A percentile compares a stretch with the other conserved stretches of the same genome.
These are phyloP conservation scores for Penicilliopsis zonata DNA, from an alignment of 495 filamentous ascomycete species.

Conservation along the genomic window DNA sequence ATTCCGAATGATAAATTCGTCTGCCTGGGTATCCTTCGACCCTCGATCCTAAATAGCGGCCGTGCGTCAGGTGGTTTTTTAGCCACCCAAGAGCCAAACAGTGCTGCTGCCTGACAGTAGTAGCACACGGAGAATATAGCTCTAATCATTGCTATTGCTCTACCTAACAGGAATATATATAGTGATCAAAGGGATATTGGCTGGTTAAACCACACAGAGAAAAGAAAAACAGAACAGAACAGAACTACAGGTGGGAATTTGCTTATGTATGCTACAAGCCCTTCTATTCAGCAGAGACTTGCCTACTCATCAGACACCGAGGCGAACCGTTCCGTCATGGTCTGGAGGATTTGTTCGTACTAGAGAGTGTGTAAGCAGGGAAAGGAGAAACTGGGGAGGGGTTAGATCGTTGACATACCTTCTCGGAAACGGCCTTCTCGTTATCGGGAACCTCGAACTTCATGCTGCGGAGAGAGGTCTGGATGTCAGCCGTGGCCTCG, in stretches of 20 bases:
- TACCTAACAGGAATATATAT: too few species aligned
- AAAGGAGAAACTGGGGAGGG: not conserved
- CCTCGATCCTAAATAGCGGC: not conserved
- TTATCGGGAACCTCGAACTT: conserved; percentile 90
- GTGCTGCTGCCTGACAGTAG: conserved; percentile 1
- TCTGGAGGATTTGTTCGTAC: conserved; percentile 86
- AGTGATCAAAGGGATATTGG: conserved; percentile 1
- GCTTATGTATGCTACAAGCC: conserved; percentile 24
- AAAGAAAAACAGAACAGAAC: not conserved
- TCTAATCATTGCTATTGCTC: too few species aligned
- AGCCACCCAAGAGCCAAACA: conserved; percentile 1
- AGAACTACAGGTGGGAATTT: conserved; percentile 34
- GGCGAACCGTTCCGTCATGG: conserved; percentile 93
- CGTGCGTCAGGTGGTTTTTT: conserved; percentile 1
- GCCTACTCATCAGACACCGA: conserved; percentile 81
- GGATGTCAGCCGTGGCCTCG: conserved; percentile 79
- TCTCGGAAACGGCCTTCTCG: conserved; percentile 61
- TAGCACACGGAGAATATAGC: too few species aligned
- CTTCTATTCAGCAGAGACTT: conserved; percentile 9
- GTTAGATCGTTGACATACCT: conserved; percentile 46
- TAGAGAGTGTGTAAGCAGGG: conserved; percentile 17
- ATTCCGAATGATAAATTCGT: not conserved
- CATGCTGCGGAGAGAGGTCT: conserved; percentile 70
- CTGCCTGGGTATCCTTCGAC: too few species aligned
- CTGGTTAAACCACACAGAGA: not conserved